A percentile compares a stretch with the other conserved stretches of the same genome.
phyloP scores from a whole-genome alignment of 2,329 filamentous ascomycete species.

The Drechslerella stenobrocha region DNA sequence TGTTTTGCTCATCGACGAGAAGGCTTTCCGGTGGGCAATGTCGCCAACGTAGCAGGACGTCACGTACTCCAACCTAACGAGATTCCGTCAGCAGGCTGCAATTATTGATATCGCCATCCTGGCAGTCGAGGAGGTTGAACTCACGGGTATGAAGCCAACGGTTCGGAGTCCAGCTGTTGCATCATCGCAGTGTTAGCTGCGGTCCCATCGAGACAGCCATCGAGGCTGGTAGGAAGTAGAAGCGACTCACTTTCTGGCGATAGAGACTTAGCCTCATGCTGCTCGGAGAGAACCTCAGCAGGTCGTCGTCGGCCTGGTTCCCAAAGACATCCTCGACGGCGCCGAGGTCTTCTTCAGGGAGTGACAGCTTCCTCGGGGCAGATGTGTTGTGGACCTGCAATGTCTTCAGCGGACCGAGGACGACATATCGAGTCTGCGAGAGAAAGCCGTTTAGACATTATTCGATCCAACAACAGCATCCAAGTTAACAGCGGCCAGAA shows the following conservation, averaged over 20 bases:
- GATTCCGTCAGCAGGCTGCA: background rate
- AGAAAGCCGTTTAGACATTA: too few relatives aligned
- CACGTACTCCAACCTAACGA: constrained; percentile 32
- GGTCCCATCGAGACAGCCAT: too few relatives aligned
- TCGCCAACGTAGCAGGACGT: constrained; percentile 48
- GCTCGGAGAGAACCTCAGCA: constrained; percentile 7
- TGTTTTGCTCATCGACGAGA: constrained; percentile 47
- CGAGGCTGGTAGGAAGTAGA: too few relatives aligned
- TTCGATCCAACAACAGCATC: too few relatives aligned
- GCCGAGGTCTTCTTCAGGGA: constrained; percentile 34
- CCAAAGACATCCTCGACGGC: constrained; percentile 37
- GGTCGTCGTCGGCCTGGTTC: constrained; percentile 33
- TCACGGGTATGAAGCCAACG: constrained; percentile 44
- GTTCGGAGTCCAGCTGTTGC: constrained; percentile 33
- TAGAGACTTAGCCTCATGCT: constrained; percentile 40
- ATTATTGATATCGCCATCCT: background rate
- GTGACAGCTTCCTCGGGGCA: constrained; percentile 42
- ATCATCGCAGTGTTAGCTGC: constrained; percentile 5
- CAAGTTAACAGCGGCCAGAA: background rate
- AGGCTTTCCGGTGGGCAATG: constrained; percentile 46
- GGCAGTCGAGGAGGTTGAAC: background rate
- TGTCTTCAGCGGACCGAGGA: constrained; percentile 37
- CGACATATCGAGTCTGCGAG: constrained; percentile 38
- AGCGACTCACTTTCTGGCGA: constrained; percentile 28
- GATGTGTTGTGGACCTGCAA: constrained; percentile 41